phyloP scores from a whole-genome alignment of 108 stramenopile species.

The Pseudonitzschia multistriata region DNA sequence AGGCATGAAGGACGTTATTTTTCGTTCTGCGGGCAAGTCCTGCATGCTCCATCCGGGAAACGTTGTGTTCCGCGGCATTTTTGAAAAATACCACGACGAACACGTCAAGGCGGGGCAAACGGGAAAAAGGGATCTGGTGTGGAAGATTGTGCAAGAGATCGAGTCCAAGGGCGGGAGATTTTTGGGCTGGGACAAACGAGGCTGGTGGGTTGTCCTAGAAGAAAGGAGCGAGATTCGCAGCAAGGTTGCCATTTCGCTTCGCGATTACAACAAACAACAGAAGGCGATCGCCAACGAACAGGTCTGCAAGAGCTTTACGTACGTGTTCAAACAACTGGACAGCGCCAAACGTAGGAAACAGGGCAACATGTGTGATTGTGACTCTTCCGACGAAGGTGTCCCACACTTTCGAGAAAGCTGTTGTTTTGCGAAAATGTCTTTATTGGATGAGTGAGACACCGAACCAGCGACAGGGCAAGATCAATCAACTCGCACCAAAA shows the following conservation, averaged over 20 bases:
- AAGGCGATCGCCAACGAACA: background rate
- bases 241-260: conserved; percentile 12
- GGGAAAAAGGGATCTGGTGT: background rate
- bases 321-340: background rate
- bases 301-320: background rate
- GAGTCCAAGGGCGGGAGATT: background rate
- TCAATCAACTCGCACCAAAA: too few species aligned
- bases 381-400: background rate
- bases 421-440: background rate
- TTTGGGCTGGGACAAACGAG: conserved; percentile 9
- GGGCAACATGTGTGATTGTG: background rate
- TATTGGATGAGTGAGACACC: background rate
- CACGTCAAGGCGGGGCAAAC: conserved; percentile 1
- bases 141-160: conserved; percentile 11
- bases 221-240: conserved; percentile 4
- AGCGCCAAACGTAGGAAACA: background rate
- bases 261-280: conserved; percentile 6
- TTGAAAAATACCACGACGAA: conserved; percentile 8
- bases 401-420: background rate
- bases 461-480: too few species aligned
- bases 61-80: conserved; percentile 5
- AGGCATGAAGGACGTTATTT: background rate
- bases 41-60: conserved; percentile 9
- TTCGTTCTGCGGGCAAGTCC: conserved; percentile 13
- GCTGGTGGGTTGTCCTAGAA: conserved; percentile 14